phyloP scores from a whole-genome alignment of 768 basidiomycete genomes.

The Macrocybe gigantea region DNA sequence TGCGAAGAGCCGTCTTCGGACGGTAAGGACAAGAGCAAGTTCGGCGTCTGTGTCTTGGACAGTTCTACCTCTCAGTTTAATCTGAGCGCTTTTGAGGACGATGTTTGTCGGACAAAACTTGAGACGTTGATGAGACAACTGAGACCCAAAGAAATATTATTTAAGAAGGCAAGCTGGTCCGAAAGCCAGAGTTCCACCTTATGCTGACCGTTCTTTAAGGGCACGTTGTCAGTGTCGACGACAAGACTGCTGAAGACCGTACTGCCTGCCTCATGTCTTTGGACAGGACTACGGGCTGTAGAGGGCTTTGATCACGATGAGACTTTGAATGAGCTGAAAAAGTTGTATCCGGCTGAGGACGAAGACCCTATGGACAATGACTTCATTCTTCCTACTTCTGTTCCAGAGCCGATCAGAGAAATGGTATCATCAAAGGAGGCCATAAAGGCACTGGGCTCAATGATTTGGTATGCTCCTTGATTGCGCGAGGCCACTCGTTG shows the following conservation, averaged over 20 bases:
- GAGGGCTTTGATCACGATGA: conserved; percentile 80
- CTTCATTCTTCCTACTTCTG: conserved; percentile 32
- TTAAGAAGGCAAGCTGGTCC: conserved; percentile 62
- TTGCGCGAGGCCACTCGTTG: conserved; percentile 15
- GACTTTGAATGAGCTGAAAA: conserved; percentile 62
- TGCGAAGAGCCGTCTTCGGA: conserved; percentile 53
- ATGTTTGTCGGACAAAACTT: conserved; percentile 84
- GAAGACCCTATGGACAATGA: conserved; percentile 40
- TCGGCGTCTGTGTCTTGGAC: conserved; percentile 90
- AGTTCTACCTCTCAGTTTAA: conserved; percentile 96
- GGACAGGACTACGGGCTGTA: conserved; percentile 78
- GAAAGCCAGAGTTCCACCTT: neutral
- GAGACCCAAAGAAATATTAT: conserved; percentile 86
- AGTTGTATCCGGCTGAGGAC: conserved; percentile 52
- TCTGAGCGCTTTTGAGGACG: conserved; percentile 84
- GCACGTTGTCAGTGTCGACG: conserved; percentile 80
- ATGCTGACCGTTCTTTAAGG: conserved; percentile 36
- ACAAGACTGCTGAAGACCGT: conserved; percentile 76
- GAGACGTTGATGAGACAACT: conserved; percentile 93
- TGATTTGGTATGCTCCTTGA: conserved; percentile 67
- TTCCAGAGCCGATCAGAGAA: conserved; percentile 69
- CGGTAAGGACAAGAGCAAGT: conserved; percentile 43
- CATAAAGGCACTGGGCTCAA: conserved; percentile 82
- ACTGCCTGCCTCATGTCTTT: conserved; percentile 75
- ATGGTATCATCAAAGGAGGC: conserved; percentile 63